These are phyloP conservation scores for Mycena latifolia DNA, from an alignment of 768 basidiomycete species.

Conservation along the genomic window DNA sequence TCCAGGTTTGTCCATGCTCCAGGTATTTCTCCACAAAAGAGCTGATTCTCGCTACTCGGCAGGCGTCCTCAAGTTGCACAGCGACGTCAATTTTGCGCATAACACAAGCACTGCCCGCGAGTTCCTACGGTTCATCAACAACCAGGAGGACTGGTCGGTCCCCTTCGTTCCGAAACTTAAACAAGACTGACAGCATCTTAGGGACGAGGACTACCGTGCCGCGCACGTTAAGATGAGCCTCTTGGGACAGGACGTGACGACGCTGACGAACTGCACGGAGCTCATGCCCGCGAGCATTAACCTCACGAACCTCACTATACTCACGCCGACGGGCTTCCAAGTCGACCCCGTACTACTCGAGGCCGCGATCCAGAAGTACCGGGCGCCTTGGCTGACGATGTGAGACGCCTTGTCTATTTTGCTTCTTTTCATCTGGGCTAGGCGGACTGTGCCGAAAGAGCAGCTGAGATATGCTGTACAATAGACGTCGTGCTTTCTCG, in stretches of 20 bases:
- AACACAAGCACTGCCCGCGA: conserved; percentile 21
- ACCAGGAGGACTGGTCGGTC: conserved; percentile 32
- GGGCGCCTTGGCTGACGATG: conserved; percentile 34
- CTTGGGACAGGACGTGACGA: conserved; percentile 18
- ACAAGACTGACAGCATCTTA: not conserved
- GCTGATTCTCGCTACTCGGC: not conserved
- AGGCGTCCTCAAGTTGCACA: conserved; percentile 24
- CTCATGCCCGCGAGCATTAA: conserved; percentile 34
- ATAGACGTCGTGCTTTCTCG: too few species aligned
- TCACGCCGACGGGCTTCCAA: not conserved
- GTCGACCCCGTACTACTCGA: conserved; percentile 27
- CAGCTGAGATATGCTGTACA: too few species aligned
- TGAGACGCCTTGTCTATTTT: not conserved
- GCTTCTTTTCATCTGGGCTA: not conserved
- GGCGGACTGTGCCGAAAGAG: not conserved
- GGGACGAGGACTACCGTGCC: conserved; percentile 32
- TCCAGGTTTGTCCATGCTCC: not conserved
- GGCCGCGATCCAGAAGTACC: conserved; percentile 30
- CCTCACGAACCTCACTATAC: conserved; percentile 13
- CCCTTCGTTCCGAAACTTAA: not conserved
- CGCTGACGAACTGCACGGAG: conserved; percentile 34
- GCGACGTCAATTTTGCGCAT: conserved; percentile 28
- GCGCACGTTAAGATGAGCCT: conserved; percentile 33
- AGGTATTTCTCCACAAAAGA: too few species aligned
- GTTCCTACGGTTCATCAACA: conserved; percentile 28